Conservation (phyloP, 805 yeast genomes). For the Saccharomyces mikatae region DNA sequence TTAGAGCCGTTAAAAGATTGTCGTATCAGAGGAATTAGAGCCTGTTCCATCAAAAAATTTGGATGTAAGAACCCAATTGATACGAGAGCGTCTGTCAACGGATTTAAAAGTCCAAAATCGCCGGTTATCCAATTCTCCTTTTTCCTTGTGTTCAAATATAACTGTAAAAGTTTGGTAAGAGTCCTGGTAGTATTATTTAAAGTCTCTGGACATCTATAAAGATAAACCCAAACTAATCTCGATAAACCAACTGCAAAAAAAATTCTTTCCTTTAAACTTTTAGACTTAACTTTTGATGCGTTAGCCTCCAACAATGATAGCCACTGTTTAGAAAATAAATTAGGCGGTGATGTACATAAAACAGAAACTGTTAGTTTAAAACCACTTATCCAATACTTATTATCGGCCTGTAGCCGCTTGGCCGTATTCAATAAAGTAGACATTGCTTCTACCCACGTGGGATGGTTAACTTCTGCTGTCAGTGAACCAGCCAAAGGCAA, state of each 20-base stretch:
- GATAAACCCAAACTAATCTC: conserved; percentile 80
- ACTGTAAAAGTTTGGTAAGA: conserved; percentile 53
- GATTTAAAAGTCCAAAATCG: conserved; percentile 52
- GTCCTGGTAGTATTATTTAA: conserved; percentile 78
- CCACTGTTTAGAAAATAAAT: conserved; percentile 70
- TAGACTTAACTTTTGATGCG: conserved; percentile 56
- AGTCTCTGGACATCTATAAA: conserved; percentile 81
- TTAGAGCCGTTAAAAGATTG: conserved; percentile 48
- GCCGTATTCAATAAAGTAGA: conserved; percentile 48
- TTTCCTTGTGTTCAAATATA: conserved; percentile 46
- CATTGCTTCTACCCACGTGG: conserved; percentile 85
- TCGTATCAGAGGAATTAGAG: conserved; percentile 61
- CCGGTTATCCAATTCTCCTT: conserved; percentile 73
- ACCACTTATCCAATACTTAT: conserved; percentile 57
- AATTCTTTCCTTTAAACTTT: conserved; percentile 42
- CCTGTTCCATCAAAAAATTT: conserved; percentile 71
- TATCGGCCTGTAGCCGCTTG: conserved; percentile 37
- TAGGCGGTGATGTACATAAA: conserved; percentile 72
- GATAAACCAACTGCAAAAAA: conserved; percentile 58
- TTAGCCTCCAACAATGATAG: conserved; percentile 54
- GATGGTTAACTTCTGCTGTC: conserved; percentile 93
- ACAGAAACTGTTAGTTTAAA: conserved; percentile 63
- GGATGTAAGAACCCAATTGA: conserved; percentile 72
- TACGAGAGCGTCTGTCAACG: conserved; percentile 66
- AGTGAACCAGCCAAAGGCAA: conserved; percentile 76